Evolutionary conservation across 176 grass and related monocot genomes (phyloP), one percentile per base, ranked within the genome.

Genomic region (Bonia amplexicaulis): DNA sequence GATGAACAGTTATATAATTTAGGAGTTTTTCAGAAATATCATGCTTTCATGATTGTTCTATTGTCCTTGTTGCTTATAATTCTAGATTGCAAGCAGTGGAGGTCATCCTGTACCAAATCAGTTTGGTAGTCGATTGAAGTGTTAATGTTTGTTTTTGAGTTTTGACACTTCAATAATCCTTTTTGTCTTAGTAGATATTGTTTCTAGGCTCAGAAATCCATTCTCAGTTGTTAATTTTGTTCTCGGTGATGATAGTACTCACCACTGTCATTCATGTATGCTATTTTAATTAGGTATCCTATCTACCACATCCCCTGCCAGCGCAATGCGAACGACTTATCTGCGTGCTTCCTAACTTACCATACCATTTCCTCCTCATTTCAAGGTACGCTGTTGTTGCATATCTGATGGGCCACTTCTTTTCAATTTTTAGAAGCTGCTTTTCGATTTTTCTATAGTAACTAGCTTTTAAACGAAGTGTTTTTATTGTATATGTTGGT

Each of bases 251-350:
- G 26, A 60, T 71, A 46, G 48, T 41, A 10, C 16, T 27, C 15
- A 40, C 20, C 19, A 27, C 15, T 86, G 7, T 40, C 45, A 81
- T 79, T 77, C 75, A 84, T 17, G 12, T 80, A 71, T 69, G 62
- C 58, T 95, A 41, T 77, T 70, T 64, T 85, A 44, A 86, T 89
- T 70, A 99, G 96, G 96, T 96, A 96, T 79, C 96, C 96, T 58
- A 99, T 99, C 71, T 99, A 96, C 86, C 88, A 95, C 44, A 99
- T 99, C 84, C 93, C 96, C 67, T 76, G 88, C 65, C 88, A 86
- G 69, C 81, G 75, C 81, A 95, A 80, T 15, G 83, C 88, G 82
- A 95, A 94, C 54, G 90, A 92, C 39, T 84, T 92, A 63, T 90
- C 85, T 66, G 82, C 90, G 22, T 94, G 93, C 85, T 99, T 99